Evolutionary conservation across 2,329 filamentous ascomycete genomes (phyloP), one percentile per base, ranked within the genome.

Genomic region (Escovopsis sp.): DNA sequence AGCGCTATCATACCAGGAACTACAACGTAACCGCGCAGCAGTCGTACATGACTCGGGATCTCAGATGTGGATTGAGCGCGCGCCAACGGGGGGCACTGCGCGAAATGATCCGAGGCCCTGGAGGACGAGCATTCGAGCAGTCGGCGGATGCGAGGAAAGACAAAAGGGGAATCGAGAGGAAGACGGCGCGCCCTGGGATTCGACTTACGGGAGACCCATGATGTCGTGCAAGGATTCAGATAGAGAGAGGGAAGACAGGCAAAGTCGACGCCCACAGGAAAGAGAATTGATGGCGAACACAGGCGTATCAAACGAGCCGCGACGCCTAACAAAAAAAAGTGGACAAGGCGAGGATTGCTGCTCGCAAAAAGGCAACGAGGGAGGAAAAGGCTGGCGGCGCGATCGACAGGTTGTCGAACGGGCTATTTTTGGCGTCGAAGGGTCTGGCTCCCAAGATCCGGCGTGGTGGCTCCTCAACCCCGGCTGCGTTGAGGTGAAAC

Each of bases 141-240:
- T 4, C 31, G n/a, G 31, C n/a, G 8, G 31, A 15, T 35, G 16
- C n/a, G 16, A 35, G 9, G 16, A 35, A 15, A 35, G n/a, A 35
- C 33, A 15, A 35, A 35, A 15, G 13, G 33, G 16, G 8, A 34
- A 35, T 35, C n/a, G n/a, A 15, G 33, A n/a, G 12, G 25, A 13
- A 20, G 24, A 35, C 37, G 34, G 33, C 34, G 37, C 34, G 30
- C 30, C 33, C 24, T 25, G 34, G 40, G 35, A 20, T 20, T 20
- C 20, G 11, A 45, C 43, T 45, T 38, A 45, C 43, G 43, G 43
- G 25, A 43, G 43, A 39, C 43, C 43, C 43, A 45, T 45, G 38
- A 36, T 38, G 40, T 33, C 25, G n/a, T n/a, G n/a, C n/a, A 30
- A 14, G 31, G 30, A 15, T 37, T 24, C 11, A 12, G 16, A 37